Percentiles rank a stretch among this genome's conserved stretches.
Evolutionary conservation across 1,284 basidiomycete species (phyloP).

Genomic region (Heterobasidion irregulare): DNA sequence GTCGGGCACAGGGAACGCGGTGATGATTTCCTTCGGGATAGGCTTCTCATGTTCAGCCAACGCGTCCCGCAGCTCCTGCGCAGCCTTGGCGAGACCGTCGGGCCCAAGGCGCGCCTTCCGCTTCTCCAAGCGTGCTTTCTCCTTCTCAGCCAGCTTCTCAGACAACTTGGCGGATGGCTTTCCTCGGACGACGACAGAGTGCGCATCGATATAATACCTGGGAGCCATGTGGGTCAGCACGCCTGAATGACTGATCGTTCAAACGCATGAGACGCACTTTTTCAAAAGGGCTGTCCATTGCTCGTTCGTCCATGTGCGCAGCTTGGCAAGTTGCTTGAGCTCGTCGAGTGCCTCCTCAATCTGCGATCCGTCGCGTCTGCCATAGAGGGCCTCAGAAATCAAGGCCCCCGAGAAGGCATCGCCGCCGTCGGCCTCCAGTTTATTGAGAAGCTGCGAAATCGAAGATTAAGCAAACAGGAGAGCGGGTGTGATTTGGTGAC

Average conservation of each 20-base stretch:
- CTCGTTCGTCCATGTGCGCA: slow-evolving; percentile 66
- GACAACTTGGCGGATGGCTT: slow-evolving; percentile 86
- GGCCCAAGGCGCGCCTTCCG: slow-evolving; percentile 73
- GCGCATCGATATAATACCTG: slow-evolving; percentile 74
- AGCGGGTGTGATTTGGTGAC: not conserved
- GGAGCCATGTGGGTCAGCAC: slow-evolving; percentile 1
- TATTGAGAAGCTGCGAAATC: slow-evolving; percentile 54
- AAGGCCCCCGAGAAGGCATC: slow-evolving; percentile 66
- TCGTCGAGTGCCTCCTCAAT: slow-evolving; percentile 74
- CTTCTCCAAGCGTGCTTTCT: slow-evolving; percentile 68
- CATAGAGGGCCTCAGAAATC: slow-evolving; percentile 88
- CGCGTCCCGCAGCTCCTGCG: slow-evolving; percentile 68
- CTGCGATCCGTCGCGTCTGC: slow-evolving; percentile 76
- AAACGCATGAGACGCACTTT: slow-evolving; percentile 41
- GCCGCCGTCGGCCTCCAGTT: slow-evolving; percentile 69
- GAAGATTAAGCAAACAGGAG: not conserved
- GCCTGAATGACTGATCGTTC: not conserved
- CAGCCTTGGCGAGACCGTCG: slow-evolving; percentile 72
- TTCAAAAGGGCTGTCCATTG: slow-evolving; percentile 81
- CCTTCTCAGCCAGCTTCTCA: slow-evolving; percentile 74
- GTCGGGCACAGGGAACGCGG: slow-evolving; percentile 80
- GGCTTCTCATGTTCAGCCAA: slow-evolving; percentile 82
- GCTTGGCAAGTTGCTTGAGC: slow-evolving; percentile 59
- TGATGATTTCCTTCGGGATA: slow-evolving; percentile 78
- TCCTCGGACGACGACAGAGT: slow-evolving; percentile 72